phyloP scores from a whole-genome alignment of 345 rosid species.

The Gossypium ekmanianum region DNA sequence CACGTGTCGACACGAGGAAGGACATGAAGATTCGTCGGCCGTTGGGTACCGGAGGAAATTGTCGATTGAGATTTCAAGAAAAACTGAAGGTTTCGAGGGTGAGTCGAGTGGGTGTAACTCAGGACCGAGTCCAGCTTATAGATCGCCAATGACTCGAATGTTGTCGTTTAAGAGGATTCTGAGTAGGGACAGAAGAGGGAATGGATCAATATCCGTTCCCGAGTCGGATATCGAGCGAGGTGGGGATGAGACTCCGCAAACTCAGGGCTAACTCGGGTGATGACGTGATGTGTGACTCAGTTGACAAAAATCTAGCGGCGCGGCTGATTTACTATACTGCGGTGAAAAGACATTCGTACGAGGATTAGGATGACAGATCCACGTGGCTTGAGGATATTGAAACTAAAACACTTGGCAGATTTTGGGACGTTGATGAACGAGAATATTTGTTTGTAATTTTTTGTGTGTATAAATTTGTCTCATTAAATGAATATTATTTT shows the following conservation, averaged over 20 bases:
- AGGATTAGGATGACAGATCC: not conserved
- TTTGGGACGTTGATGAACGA: not conserved
- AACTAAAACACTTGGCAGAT: not conserved
- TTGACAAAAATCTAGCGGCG: not conserved
- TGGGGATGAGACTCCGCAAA: conserved; percentile 22
- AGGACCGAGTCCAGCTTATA: conserved; percentile 38
- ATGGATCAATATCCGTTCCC: conserved; percentile 7
- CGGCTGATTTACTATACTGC: not conserved
- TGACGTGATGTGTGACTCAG: not conserved
- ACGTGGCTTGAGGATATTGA: not conserved
- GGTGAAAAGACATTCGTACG: not conserved
- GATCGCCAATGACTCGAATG: conserved; percentile 59
- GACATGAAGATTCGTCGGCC: conserved; percentile 19
- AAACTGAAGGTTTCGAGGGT: conserved; percentile 23
- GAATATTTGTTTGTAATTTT: not conserved
- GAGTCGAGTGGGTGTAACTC: conserved; percentile 18
- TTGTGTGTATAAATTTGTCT: not conserved
- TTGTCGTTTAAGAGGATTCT: conserved; percentile 53
- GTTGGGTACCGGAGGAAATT: conserved; percentile 35
- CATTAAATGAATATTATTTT: not conserved
- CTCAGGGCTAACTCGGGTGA: conserved; percentile 1
- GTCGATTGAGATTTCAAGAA: conserved; percentile 39
- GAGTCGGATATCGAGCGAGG: conserved; percentile 51
- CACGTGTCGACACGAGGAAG: conserved; percentile 29
- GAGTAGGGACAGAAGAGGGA: conserved; percentile 43